These are phyloP conservation scores for Limnanthes douglasii DNA, from an alignment of 345 rosid species.

Conservation along the genomic window DNA sequence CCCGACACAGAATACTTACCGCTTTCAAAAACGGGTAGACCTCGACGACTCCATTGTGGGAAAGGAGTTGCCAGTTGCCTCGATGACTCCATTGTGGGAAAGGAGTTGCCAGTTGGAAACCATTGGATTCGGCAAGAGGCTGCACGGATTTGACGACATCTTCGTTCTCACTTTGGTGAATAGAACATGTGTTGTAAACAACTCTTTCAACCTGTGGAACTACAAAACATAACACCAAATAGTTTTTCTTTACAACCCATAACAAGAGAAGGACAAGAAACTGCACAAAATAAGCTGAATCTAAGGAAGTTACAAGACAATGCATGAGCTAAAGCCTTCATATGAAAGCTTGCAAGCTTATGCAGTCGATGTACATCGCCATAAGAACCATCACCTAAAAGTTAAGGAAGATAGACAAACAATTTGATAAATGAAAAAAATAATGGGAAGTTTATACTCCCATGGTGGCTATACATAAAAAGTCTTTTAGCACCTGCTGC, in stretches of 20 bases:
- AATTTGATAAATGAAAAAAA: not conserved
- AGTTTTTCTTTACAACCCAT: too few relatives aligned
- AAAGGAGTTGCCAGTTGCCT: constrained; percentile 41
- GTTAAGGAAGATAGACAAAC: too few relatives aligned
- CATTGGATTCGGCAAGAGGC: constrained; percentile 21
- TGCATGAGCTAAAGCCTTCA: constrained; percentile 76
- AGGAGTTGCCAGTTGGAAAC: constrained; percentile 43
- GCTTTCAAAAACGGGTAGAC: constrained; percentile 55
- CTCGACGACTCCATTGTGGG: constrained; percentile 61
- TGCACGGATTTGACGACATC: constrained; percentile 57
- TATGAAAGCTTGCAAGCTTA: constrained; percentile 75
- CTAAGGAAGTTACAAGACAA: constrained; percentile 48
- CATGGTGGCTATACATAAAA: not conserved
- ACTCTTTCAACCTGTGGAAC: constrained; percentile 22
- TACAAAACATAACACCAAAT: constrained; percentile 3
- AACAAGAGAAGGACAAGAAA: too few relatives aligned
- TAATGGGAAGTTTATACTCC: not conserved
- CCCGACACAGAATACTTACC: constrained; percentile 20
- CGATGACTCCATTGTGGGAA: constrained; percentile 44
- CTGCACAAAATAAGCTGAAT: not conserved
- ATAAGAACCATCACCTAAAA: too few relatives aligned
- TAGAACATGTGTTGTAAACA: constrained; percentile 88
- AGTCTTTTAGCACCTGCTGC: constrained; percentile 16
- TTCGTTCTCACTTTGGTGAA: constrained; percentile 79
- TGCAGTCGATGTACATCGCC: too few relatives aligned